phyloP scores from a whole-genome alignment of 257 asterid species.

The Solanum tacnaense region DNA sequence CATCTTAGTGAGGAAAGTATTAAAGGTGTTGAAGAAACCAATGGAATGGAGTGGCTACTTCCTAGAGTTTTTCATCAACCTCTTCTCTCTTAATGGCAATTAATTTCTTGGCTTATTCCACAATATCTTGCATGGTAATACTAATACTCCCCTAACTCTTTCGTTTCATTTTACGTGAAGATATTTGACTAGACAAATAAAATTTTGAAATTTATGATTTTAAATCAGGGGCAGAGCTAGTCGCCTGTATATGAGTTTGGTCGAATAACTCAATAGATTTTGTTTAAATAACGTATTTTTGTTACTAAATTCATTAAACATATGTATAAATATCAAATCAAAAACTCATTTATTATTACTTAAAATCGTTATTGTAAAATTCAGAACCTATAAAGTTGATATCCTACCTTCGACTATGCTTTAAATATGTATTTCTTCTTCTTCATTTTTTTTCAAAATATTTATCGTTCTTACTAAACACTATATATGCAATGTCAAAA shows the following conservation, averaged over 20 bases:
- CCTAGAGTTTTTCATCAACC: slow-evolving; percentile 65
- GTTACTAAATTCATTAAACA: too few relatives aligned
- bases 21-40: slow-evolving; percentile 48
- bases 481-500: too few relatives aligned
- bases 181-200: not conserved
- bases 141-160: not conserved
- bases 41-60: slow-evolving; percentile 60
- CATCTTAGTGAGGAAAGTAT: slow-evolving; percentile 50
- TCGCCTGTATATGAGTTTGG: too few relatives aligned
- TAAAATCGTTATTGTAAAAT: too few relatives aligned
- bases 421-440: too few relatives aligned
- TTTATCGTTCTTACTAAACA: too few relatives aligned
- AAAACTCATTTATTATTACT: not conserved
- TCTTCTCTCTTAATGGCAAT: slow-evolving; percentile 57
- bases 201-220: not conserved
- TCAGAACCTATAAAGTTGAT: not conserved
- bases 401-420: not conserved
- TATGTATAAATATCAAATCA: too few relatives aligned
- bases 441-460: too few relatives aligned
- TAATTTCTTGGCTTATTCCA: slow-evolving; percentile 37
- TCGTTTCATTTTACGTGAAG: not conserved
- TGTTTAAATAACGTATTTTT: too few relatives aligned
- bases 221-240: not conserved
- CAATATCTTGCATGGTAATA: slow-evolving; percentile 45
- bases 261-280: too few relatives aligned